phyloP scores from a whole-genome alignment of 139 green algal species.

The Chlamydomonas incerta region DNA sequence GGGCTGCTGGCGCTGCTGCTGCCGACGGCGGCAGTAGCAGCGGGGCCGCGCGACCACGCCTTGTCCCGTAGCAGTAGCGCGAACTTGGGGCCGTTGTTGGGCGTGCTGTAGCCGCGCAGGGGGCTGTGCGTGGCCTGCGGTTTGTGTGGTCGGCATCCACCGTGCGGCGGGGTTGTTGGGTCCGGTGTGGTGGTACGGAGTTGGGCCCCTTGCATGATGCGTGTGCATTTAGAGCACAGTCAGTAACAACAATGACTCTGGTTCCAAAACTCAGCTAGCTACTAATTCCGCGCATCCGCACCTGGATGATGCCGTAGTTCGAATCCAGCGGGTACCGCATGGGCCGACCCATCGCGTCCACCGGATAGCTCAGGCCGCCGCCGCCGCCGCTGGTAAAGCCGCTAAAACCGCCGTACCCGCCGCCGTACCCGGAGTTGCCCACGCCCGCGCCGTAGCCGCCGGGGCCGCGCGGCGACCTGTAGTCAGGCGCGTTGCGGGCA shows the following conservation, averaged over 20 bases:
- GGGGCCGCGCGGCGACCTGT: background rate
- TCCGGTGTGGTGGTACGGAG: too few relatives aligned
- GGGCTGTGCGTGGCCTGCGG: slow-evolving; percentile 15
- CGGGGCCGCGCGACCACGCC: background rate
- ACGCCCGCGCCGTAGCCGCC: background rate
- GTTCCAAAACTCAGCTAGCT: too few relatives aligned
- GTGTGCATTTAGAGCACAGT: too few relatives aligned
- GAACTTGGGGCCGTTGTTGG: slow-evolving; percentile 5
- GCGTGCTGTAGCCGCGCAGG: slow-evolving; percentile 5
- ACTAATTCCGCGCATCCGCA: background rate
- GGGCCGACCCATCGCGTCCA: background rate
- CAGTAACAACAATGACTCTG: too few relatives aligned
- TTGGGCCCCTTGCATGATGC: too few relatives aligned
- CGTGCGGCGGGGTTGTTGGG: too few relatives aligned
- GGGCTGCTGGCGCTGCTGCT: too few relatives aligned
- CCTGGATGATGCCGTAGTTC: slow-evolving; percentile 10
- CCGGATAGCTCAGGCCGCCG: background rate
- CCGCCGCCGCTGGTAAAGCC: background rate
- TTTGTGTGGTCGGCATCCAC: too few relatives aligned
- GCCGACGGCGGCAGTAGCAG: background rate
- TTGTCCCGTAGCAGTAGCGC: slow-evolving; percentile 5
- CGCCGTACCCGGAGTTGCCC: background rate
- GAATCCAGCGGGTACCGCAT: background rate
- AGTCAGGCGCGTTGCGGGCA: too few relatives aligned
- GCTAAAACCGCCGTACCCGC: background rate